Base-by-base conservation (phyloP, 2,329 filamentous ascomycete genomes). In the Aspergillus luchuensis region DNA sequence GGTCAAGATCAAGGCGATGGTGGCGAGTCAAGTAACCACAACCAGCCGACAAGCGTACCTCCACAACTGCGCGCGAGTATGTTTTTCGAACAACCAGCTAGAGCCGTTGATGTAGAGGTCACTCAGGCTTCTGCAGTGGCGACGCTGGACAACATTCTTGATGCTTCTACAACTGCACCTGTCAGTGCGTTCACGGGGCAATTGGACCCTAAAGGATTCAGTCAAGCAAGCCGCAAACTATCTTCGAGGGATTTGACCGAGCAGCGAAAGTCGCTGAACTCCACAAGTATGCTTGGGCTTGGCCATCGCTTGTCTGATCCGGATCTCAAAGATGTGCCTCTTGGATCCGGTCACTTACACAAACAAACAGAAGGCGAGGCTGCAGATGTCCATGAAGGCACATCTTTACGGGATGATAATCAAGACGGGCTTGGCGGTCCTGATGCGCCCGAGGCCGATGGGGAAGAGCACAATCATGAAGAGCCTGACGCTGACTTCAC, bases 161-260 rank as follows among this genome's bases (percentile, higher is more conserved):
- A 97, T 72, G 95, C 94, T 7, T 95, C 94, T 2, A 91, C 91
- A 2, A 86, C 84, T 61, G 94, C 95, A 0, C 95, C 95, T 1
- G 92, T 97, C 30, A 91, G 84, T 66, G 94, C 93, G 25, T 98
- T 98, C 69, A 96, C 91, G 0, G 92, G 97, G 70, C 92, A 97
- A 74, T 86, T 89, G 0, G 92, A 91, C 71, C 90, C 89, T 28
- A 92, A 92, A 4, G 86, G 87, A 63, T 81, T 92, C 10, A 90
- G 92, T 23, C 75, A 85, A 4, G 90, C 69, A 10, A 71, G 72
- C 30, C 67, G 63, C 39, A 76, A 74, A 58, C 67, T 69, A 4
- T 58, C 67, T 3, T 64, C 65, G 17, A 72, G 69, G 30, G 56
- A 65, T 36, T 21, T 62, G 8, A 63, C 69, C 15, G 66, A 63